phyloP scores from a whole-genome alignment of 257 asterid genomes.

The Salvia hispanica region DNA sequence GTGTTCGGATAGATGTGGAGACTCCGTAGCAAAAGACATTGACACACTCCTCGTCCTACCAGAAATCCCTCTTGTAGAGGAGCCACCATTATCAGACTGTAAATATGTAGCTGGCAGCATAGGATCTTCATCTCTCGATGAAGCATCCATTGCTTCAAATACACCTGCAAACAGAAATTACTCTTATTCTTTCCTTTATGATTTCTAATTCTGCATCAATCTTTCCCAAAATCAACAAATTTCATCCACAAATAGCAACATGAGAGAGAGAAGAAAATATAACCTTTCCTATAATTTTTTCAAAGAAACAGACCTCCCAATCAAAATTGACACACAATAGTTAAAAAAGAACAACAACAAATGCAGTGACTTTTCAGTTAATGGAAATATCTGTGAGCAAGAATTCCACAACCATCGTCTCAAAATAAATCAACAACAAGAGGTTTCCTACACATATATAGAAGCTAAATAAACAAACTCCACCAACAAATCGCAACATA shows the following conservation, averaged over 20 bases:
- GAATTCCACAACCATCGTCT: too few relatives aligned
- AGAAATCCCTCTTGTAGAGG: conserved; percentile 33
- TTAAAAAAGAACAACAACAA: too few relatives aligned
- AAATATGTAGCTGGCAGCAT: conserved; percentile 51
- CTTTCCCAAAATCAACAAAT: neutral
- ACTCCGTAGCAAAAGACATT: conserved; percentile 51
- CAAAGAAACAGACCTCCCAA: too few relatives aligned
- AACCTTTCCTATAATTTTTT: too few relatives aligned
- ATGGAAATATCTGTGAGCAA: too few relatives aligned
- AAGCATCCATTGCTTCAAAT: conserved; percentile 52
- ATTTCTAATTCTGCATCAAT: neutral
- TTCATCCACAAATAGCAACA: neutral
- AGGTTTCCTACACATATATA: too few relatives aligned
- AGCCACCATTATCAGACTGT: conserved; percentile 42
- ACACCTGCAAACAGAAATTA: conserved; percentile 22
- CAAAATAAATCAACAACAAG: too few relatives aligned
- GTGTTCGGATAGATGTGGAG: conserved; percentile 42
- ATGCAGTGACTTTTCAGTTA: too few relatives aligned
- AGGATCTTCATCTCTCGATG: conserved; percentile 61
- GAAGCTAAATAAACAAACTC: too few relatives aligned
- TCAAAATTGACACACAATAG: too few relatives aligned
- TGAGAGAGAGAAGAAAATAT: neutral
- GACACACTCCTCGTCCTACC: conserved; percentile 65
- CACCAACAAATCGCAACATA: too few relatives aligned
- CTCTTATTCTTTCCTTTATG: neutral